Base-by-base conservation (phyloP, 2,329 filamentous ascomycete genomes). In the Lachnellula subtilissima region DNA sequence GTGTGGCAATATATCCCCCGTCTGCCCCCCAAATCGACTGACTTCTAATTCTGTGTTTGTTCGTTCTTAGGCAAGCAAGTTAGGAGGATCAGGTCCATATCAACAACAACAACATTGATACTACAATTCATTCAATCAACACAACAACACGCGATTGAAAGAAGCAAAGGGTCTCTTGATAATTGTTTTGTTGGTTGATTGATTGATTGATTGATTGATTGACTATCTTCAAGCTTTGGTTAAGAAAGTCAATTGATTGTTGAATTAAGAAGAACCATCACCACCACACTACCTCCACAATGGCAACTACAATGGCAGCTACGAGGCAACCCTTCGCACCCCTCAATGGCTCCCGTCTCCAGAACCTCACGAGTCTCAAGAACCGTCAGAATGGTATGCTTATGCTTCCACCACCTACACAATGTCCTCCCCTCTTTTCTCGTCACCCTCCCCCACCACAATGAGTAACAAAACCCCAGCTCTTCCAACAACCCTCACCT, bases 361-460 rank as follows among this genome's bases (percentile, higher is more conserved):
- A 90, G 71, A 83, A 78, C 61, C 76, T 93, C 65, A 86, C 85
- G 25, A 90, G 84, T 73, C 74, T 86, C 50, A 93, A 91, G 78
- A 92, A 92, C 72, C 79, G 85, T 72, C 88, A 92, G 69, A 86
- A 86, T 77, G 80, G 84, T 87, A 80, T 64, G 63, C 58, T 50
- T 19, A 54, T 36, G 11, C 37, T 6, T 39, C 54, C 36, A 45
- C 46, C 40, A 52, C 19, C 32, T 43, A 28, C 19, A 35, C 36
- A 6, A 32, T 42, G 49, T 25, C 23, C 42, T 25, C 39, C 48
- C 25, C 43, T 39, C 42, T 35, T 47, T 46, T 39, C 53, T 48
- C 46, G 8, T 50, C 55, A 60, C 71, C 73, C 22, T 22, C 68
- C 73, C 62, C 51, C 55, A 65, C 52, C 56, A 65, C 61, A 47